Conservation (phyloP, 768 basidiomycete genomes). For the Kwoniella europaea region DNA sequence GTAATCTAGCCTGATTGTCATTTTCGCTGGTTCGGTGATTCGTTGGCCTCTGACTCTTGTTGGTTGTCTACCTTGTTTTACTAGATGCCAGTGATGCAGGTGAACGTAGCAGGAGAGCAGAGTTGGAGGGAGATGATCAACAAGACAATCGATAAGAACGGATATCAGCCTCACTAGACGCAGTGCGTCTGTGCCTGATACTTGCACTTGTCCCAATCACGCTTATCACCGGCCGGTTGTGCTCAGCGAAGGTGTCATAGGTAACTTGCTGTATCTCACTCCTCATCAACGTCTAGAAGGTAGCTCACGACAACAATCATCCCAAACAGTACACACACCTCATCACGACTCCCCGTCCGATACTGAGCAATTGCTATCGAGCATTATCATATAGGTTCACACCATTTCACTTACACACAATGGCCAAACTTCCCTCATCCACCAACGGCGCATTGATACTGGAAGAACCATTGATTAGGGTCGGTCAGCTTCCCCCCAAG, state of each 20-base stretch:
- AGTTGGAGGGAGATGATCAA: background rate
- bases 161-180: background rate
- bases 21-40: constrained; percentile 1
- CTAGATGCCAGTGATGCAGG: background rate
- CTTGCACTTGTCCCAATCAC: background rate
- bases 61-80: background rate
- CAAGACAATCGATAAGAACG: background rate
- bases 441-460: constrained; percentile 41
- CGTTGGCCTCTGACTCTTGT: background rate
- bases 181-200: background rate
- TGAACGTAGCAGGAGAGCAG: background rate
- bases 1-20: constrained; percentile 38
- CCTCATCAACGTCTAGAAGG: no score
- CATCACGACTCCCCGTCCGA: no score
- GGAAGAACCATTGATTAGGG: constrained; percentile 55
- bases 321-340: background rate
- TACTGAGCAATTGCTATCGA: background rate
- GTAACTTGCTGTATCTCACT: no score
- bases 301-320: background rate
- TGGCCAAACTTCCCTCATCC: constrained; percentile 24
- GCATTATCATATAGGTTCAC: background rate
- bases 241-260: background rate
- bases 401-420: constrained; percentile 6
- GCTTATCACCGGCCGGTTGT: constrained; percentile 12
- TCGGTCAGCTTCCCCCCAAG: constrained; percentile 17